These are phyloP conservation scores for Gaertneriomyces semiglobifer DNA, from an alignment of 192 early-diverging fungal species.

Conservation along the genomic window DNA sequence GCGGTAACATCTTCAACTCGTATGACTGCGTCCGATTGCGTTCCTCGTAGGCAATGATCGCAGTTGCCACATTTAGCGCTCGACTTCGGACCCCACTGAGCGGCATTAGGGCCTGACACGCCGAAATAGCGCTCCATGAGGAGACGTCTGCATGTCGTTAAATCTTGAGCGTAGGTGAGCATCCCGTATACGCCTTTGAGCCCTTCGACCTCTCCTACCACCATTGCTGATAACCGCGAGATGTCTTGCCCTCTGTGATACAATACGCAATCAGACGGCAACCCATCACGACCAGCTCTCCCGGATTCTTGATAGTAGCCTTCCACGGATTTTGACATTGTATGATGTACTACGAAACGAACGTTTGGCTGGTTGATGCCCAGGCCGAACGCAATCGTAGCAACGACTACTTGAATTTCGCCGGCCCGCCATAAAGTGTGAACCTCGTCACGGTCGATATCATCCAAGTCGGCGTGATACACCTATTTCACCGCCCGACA, in stretches of 20 bases:
- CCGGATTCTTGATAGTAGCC: conserved; percentile 67
- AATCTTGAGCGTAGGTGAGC: too few relatives aligned
- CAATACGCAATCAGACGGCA: background rate
- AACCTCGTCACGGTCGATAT: background rate
- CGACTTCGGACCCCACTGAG: too few relatives aligned
- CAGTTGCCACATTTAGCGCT: too few relatives aligned
- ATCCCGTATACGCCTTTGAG: too few relatives aligned
- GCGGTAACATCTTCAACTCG: too few relatives aligned
- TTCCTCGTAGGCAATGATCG: too few relatives aligned
- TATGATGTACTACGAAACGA: conserved; percentile 80
- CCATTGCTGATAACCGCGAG: background rate
- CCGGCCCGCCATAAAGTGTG: background rate
- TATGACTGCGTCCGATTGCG: too few relatives aligned
- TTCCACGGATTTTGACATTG: conserved; percentile 75
- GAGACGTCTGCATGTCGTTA: too few relatives aligned
- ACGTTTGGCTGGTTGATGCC: conserved; percentile 87
- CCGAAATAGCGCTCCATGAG: too few relatives aligned
- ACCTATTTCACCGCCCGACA: background rate
- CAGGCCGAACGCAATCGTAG: conserved; percentile 89
- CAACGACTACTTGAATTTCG: conserved; percentile 66
- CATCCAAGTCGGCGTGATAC: background rate
- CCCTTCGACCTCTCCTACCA: background rate
- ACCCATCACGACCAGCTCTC: conserved; percentile 34
- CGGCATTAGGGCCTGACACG: too few relatives aligned
- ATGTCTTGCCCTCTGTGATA: background rate